Evolutionary conservation across 768 basidiomycete genomes (phyloP).

Genomic region (Mycena rebaudengoi): DNA sequence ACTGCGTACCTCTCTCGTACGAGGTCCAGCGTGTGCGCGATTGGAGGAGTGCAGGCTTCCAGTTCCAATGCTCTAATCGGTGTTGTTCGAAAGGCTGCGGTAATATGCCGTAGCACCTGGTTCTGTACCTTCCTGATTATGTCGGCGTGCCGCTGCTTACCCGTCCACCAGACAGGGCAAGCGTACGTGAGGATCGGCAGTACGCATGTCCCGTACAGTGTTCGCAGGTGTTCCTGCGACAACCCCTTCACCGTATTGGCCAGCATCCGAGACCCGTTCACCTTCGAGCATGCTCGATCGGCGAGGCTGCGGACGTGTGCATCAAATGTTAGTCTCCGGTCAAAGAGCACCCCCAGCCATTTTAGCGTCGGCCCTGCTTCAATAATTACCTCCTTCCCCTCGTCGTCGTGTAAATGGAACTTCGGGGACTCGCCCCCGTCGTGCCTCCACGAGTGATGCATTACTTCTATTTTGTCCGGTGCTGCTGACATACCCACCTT

Average conservation of each 20-base stretch:
- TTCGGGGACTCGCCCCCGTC: neutral
- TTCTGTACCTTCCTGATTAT: conserved; percentile 27
- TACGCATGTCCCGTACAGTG: conserved; percentile 31
- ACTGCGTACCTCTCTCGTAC: too few species aligned
- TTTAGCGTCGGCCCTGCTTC: neutral
- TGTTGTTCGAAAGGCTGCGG: conserved; percentile 35
- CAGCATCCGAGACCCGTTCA: conserved; percentile 29
- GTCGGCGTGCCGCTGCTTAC: conserved; percentile 20
- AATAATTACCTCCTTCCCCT: neutral
- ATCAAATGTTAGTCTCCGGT: conserved; percentile 31
- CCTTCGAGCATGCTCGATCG: conserved; percentile 20
- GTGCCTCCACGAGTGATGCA: conserved; percentile 17
- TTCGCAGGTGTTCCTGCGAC: conserved; percentile 22
- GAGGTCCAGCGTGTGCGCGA: too few species aligned
- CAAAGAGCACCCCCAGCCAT: conserved; percentile 35
- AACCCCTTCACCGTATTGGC: conserved; percentile 34
- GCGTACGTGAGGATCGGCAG: conserved; percentile 33
- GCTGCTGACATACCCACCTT: neutral
- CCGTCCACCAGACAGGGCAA: conserved; percentile 33
- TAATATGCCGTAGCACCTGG: conserved; percentile 27
- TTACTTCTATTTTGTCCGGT: conserved; percentile 12
- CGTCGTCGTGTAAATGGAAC: neutral
- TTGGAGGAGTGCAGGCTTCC: too few species aligned
- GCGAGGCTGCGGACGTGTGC: conserved; percentile 25
- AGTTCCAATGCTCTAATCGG: too few species aligned